Base-by-base conservation (phyloP, 2,329 filamentous ascomycete genomes). In the Alternaria ventricosa region DNA sequence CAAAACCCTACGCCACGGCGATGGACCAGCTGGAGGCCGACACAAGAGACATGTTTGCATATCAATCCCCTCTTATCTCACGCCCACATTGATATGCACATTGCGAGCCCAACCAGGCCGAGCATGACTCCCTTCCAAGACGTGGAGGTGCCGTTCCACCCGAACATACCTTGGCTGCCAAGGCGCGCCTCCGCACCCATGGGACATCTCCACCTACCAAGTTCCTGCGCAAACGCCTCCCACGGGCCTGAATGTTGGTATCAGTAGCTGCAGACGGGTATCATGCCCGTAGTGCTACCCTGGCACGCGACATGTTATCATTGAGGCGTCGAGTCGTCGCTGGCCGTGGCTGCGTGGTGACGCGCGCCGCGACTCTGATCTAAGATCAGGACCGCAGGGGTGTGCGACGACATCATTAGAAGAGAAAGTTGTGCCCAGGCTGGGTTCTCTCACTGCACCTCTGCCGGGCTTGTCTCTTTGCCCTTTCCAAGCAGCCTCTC, bases 151-250 rank as follows among this genome's bases (percentile, higher is more conserved):
- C 51, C 51, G 51, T 23, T 55, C 51, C 51, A 55, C 51, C 51
- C 51, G 51, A 15, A 41, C 15, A 28, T 43, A 13, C 18, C 51
- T 44, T 55, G 51, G 33, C 51, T 8, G 51, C 51, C 51, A 44
- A 44, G 51, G 22, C 51, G 51, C 51, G 51, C 51, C 51, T 55
- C 36, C 51, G 51, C 36, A 55, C 36, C 33, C 51, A 25, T 43
- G 51, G 51, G 30, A 22, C 22, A n/a, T 55, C 20, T 43, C 15
- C 30, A 41, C 51, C 51, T 43, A 55, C 51, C 33, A 55, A 22
- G 18, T n/a, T 22, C 22, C 13, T 55, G 33, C n/a, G 51, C 30
- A 33, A n/a, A 41, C 36, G 36, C 36, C 36, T 41, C 36, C 36
- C 36, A 41, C 15, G 36, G 36, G 36, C 36, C 36, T 41, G 36